Evolutionary conservation across 2,329 filamentous ascomycete species (phyloP).

Genomic region (Fusarium hostae): DNA sequence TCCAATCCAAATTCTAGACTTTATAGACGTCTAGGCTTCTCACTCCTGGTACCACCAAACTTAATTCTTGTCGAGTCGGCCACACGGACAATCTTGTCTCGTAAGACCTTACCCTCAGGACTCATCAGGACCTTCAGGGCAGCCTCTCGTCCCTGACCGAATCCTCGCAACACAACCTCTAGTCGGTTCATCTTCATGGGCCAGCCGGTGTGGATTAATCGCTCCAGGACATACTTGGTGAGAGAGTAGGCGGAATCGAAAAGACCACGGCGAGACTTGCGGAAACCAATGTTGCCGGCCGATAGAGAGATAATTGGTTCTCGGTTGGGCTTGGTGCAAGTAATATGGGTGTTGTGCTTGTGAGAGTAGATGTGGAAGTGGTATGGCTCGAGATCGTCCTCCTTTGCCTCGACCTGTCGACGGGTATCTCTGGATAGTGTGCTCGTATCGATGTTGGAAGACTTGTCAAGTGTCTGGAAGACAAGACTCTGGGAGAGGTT

Average conservation of each 20-base stretch:
- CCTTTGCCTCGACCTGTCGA: conserved; percentile 43
- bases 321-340: conserved; percentile 83
- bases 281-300: conserved; percentile 91
- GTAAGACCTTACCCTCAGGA: conserved; percentile 80
- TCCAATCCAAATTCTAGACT: neutral
- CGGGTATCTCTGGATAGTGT: conserved; percentile 41
- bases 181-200: conserved; percentile 78
- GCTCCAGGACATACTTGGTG: conserved; percentile 82
- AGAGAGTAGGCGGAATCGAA: conserved; percentile 96
- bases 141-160: conserved; percentile 87
- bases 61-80: conserved; percentile 91
- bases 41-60: conserved; percentile 92
- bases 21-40: conserved; percentile 81
- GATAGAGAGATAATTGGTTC: conserved; percentile 83
- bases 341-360: conserved; percentile 97
- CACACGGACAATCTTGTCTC: conserved; percentile 80
- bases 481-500: conserved; percentile 54
- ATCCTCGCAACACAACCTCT: conserved; percentile 86
- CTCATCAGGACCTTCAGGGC: conserved; percentile 90
- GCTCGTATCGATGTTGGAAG: conserved; percentile 49
- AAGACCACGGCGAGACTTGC: conserved; percentile 79
- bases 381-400: conserved; percentile 70
- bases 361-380: conserved; percentile 88
- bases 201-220: conserved; percentile 84
- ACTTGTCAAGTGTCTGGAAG: conserved; percentile 52